Evolutionary conservation across 2,329 filamentous ascomycete genomes (phyloP).

Genomic region (Claviceps pazoutovae): DNA sequence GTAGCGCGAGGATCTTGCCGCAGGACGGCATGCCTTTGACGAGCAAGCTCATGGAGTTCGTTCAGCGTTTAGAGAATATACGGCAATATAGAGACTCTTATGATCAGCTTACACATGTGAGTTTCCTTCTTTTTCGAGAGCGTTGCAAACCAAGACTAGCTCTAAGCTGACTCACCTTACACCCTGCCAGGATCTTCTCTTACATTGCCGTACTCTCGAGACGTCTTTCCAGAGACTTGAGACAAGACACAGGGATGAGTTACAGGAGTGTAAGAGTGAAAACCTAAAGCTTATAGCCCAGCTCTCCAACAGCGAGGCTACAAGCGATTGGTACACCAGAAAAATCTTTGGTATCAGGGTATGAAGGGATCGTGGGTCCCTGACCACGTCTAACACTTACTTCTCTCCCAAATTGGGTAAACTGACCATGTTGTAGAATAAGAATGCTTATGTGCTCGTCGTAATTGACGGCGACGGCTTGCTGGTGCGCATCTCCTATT

Average conservation of each 20-base stretch:
- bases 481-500: slow-evolving; percentile 27
- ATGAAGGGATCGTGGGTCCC: slow-evolving; percentile 7
- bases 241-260: slow-evolving; percentile 22
- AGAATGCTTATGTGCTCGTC: slow-evolving; percentile 45
- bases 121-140: background rate
- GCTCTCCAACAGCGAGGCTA: slow-evolving; percentile 25
- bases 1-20: background rate
- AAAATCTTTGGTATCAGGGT: slow-evolving; percentile 34
- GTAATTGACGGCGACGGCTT: slow-evolving; percentile 51
- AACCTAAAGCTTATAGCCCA: slow-evolving; percentile 36
- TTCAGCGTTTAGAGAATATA: slow-evolving; percentile 31
- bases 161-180: background rate
- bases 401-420: background rate
- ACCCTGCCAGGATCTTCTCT: slow-evolving; percentile 16
- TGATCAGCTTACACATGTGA: slow-evolving; percentile 34
- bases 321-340: slow-evolving; percentile 20
- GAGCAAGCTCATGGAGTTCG: slow-evolving; percentile 28
- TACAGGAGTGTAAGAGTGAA: slow-evolving; percentile 34
- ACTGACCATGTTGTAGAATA: slow-evolving; percentile 22
- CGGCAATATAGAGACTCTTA: slow-evolving; percentile 26
- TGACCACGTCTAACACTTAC: too few species aligned
- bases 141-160: background rate
- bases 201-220: slow-evolving; percentile 28
- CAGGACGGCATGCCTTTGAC: slow-evolving; percentile 12
- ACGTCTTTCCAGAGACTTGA: slow-evolving; percentile 30